Base-by-base conservation (phyloP, 1,284 basidiomycete species). In the Ceratobasidium theobromae region DNA sequence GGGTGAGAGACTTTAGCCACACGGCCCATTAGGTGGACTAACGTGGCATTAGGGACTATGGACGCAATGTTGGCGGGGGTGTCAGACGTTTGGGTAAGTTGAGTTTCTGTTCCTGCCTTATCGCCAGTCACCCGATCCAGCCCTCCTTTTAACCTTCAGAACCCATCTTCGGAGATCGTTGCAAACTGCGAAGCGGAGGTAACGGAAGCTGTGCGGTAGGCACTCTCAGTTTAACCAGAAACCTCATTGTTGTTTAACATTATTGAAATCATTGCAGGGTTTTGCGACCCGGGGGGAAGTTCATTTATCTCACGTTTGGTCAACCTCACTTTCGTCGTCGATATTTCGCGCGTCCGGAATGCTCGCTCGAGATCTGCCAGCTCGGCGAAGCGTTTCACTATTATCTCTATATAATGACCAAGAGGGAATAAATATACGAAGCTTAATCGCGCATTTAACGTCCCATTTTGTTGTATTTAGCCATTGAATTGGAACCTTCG, bases 21-120 rank as follows among this genome's bases (percentile, higher is more conserved):
- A 8, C 23, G 18, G 16, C 33, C 28, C n/a, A 38, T 38, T 30
- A 54, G 41, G 21, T 53, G 33, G 51, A 52, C 68, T 41, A 57
- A 64, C 16, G 43, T 23, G 12, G n/a, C 12, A 27, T 45, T 62
- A 86, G 86, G 86, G 68, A 95, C 93, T 0, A 95, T 96, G 92
- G 94, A 95, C 75, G 92, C 93, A 0, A 91, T 97, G 89, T 86
- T 95, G 84, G 89, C 93, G 0, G 82, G 84, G 0, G 92, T 93
- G 75, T 88, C 90, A 6, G 89, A 94, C 73, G 88, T 93, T 69
- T 95, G 93, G 93, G 92, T 92, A 71, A 68, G 83, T 76, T 45
- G 1, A 43, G 11, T 30, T 21, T 18, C 11, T 33, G 46, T 46
- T 14, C 28, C 12, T 18, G 27, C n/a, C 46, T 43, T 35, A 11